Conservation (phyloP, 73 alveolate genomes). For the Durusdinium trenchii region DNA sequence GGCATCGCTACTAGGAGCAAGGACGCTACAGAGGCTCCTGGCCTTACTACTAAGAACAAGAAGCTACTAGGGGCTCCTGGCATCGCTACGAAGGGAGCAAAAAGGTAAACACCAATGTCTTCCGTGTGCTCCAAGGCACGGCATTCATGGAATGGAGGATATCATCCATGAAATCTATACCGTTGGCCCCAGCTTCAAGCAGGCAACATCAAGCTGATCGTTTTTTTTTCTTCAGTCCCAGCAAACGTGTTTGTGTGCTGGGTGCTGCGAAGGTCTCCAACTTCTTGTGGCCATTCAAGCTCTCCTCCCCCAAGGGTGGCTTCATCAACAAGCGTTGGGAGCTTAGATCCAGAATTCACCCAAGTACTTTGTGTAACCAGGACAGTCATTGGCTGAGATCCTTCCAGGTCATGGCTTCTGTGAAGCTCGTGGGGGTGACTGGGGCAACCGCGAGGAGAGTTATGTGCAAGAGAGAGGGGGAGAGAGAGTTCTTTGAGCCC, state of each 20-base stretch:
- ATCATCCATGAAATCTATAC: slow-evolving; percentile 99
- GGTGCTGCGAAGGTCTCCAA: slow-evolving; percentile 96
- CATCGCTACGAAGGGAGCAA: neutral
- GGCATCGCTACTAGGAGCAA: too few relatives aligned
- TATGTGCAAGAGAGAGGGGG: too few relatives aligned
- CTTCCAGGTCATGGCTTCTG: slow-evolving; percentile 96
- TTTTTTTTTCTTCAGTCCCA: neutral
- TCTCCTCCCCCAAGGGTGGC: slow-evolving; percentile 98
- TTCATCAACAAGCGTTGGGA: slow-evolving; percentile 97
- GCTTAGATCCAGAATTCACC: neutral
- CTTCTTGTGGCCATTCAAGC: slow-evolving; percentile 99
- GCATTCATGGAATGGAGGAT: slow-evolving; percentile 99
- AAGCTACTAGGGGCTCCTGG: too few relatives aligned
- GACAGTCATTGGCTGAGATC: neutral
- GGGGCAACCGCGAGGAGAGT: slow-evolving; percentile 99
- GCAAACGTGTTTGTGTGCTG: neutral
- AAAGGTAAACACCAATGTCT: neutral
- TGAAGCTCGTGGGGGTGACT: slow-evolving; percentile 97
- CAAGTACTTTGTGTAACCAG: neutral
- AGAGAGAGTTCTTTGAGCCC: too few relatives aligned
- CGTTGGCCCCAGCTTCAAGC: slow-evolving; percentile 98
- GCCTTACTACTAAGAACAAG: too few relatives aligned
- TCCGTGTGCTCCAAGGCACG: slow-evolving; percentile 97
- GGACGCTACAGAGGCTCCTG: too few relatives aligned
- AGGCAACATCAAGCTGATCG: slow-evolving; percentile 2